Evolutionary conservation across 495 filamentous ascomycete species (phyloP).

Genomic region (Aspergillus sclerotioniger): DNA sequence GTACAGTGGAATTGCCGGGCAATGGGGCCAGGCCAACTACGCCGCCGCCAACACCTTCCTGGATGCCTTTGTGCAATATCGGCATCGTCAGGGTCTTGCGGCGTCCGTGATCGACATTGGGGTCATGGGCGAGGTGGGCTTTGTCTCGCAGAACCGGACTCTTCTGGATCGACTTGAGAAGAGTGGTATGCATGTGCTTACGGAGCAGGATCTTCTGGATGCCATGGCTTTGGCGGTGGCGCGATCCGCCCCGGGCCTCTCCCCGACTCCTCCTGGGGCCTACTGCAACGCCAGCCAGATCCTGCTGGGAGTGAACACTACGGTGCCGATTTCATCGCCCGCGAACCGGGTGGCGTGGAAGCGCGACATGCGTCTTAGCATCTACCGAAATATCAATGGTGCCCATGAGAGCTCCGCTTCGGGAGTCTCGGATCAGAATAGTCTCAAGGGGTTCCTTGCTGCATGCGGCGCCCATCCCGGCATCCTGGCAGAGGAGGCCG

Average conservation of each 20-base stretch:
- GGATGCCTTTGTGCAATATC: slow-evolving; percentile 38
- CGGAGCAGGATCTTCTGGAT: neutral
- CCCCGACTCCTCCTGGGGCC: neutral
- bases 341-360: neutral
- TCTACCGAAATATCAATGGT: neutral
- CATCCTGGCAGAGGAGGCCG: neutral
- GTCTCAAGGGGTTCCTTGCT: neutral
- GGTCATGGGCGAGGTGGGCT: slow-evolving; percentile 32
- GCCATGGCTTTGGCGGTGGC: neutral
- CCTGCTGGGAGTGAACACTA: neutral
- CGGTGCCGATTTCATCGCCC: neutral
- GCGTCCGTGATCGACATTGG: slow-evolving; percentile 33
- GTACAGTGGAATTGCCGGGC: slow-evolving; percentile 32
- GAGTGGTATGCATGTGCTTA: neutral
- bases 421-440: neutral
- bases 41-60: slow-evolving; percentile 35
- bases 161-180: neutral
- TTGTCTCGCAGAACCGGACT: neutral
- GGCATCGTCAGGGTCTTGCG: slow-evolving; percentile 22
- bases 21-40: slow-evolving; percentile 34
- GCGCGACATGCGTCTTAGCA: neutral
- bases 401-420: neutral
- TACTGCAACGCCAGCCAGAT: slow-evolving; percentile 2
- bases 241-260: neutral
- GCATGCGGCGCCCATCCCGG: neutral